A percentile compares a stretch with the other conserved stretches of the same genome.
Conservation (phyloP, 139 green algal species). For the Tetradesmus lagerheimii region DNA sequence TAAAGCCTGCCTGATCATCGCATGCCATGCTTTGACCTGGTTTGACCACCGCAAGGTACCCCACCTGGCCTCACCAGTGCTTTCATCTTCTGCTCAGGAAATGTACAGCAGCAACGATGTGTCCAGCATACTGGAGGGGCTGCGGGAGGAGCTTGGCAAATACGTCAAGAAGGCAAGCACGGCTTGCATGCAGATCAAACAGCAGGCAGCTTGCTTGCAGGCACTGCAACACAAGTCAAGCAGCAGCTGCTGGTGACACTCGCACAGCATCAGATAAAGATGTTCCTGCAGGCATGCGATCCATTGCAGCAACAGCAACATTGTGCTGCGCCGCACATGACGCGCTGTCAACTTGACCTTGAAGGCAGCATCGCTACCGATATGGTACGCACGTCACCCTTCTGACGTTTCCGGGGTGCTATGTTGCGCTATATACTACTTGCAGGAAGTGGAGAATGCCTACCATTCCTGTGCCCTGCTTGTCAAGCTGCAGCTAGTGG, state of each 20-base stretch:
- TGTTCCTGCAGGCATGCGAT: no score
- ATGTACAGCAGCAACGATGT: slow-evolving; percentile 40
- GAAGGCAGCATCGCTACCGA: no score
- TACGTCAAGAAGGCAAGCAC: slow-evolving; percentile 22
- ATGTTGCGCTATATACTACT: no score
- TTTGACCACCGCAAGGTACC: not conserved
- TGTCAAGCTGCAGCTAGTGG: slow-evolving; percentile 36
- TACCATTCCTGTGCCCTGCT: slow-evolving; percentile 46
- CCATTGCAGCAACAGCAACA: no score
- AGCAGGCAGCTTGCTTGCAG: not conserved
- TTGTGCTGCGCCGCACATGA: no score
- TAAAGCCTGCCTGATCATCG: not conserved
- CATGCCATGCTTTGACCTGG: not conserved
- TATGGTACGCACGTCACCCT: no score
- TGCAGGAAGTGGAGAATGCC: slow-evolving; percentile 50
- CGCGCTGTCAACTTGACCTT: no score
- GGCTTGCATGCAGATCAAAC: not conserved
- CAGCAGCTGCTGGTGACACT: not conserved
- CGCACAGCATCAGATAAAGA: no score
- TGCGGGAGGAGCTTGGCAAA: not conserved
- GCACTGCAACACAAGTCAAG: not conserved
- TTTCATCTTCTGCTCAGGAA: not conserved
- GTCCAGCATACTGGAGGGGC: not conserved
- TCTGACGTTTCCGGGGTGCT: no score
- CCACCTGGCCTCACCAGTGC: not conserved